These are phyloP conservation scores for Blastobotrys terrestris DNA, from an alignment of 805 yeast genomes.

Conservation along the genomic window DNA sequence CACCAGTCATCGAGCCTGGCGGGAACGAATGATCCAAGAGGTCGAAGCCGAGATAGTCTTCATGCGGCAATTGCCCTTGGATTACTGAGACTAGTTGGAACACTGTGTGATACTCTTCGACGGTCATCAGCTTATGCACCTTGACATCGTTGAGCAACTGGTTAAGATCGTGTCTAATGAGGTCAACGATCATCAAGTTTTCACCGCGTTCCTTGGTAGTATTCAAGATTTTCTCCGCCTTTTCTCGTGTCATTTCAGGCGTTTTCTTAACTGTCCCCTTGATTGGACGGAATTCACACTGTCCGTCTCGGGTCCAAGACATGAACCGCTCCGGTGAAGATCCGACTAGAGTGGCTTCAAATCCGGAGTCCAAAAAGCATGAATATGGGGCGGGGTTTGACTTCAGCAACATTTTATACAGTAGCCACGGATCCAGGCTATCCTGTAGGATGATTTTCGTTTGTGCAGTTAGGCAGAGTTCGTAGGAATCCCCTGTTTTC, in stretches of 20 bases:
- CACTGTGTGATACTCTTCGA: constrained; percentile 88
- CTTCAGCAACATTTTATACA: constrained; percentile 63
- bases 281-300: constrained; percentile 84
- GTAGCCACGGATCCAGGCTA: constrained; percentile 59
- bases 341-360: constrained; percentile 51
- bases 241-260: constrained; percentile 43
- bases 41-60: constrained; percentile 62
- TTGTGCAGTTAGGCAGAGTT: constrained; percentile 79
- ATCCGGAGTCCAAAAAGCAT: constrained; percentile 58
- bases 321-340: constrained; percentile 94
- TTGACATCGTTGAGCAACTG: constrained; percentile 57
- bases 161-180: constrained; percentile 86
- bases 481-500: constrained; percentile 84
- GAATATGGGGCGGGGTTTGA: constrained; percentile 93
- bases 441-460: constrained; percentile 52
- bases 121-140: constrained; percentile 77
- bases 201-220: constrained; percentile 94
- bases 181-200: constrained; percentile 92
- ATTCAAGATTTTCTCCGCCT: constrained; percentile 59
- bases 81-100: constrained; percentile 90
- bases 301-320: constrained; percentile 53
- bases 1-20: constrained; percentile 99
- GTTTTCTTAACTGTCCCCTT: constrained; percentile 88
- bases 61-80: constrained; percentile 46
- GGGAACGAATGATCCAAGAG: constrained; percentile 75